Evolutionary conservation across 495 filamentous ascomycete species (phyloP).

Genomic region (Massariosphaeria phaeospora): DNA sequence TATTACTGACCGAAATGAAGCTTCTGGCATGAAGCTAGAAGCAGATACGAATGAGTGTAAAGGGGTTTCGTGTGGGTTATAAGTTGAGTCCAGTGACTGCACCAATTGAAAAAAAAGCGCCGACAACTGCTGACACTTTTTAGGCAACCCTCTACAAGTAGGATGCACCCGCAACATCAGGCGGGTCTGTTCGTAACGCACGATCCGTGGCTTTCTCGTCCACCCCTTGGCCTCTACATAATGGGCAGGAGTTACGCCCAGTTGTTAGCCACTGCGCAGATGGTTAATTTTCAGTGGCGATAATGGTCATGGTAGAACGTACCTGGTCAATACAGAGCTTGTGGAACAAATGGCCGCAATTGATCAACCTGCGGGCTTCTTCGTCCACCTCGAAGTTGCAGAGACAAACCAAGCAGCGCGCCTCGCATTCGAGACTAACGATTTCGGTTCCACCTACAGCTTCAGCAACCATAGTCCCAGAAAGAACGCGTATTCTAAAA

Average conservation of each 20-base stretch:
- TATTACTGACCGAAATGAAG: neutral
- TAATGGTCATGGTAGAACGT: slow-evolving; percentile 28
- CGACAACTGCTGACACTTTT: neutral
- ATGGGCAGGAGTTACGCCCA: slow-evolving; percentile 71
- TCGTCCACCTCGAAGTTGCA: slow-evolving; percentile 65
- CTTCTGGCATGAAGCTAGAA: neutral
- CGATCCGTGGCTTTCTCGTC: slow-evolving; percentile 44
- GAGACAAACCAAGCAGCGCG: slow-evolving; percentile 68
- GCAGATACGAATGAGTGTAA: neutral
- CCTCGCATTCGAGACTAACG: slow-evolving; percentile 51
- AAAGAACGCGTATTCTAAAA: slow-evolving; percentile 26
- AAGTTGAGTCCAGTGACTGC: neutral
- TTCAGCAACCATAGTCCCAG: slow-evolving; percentile 46
- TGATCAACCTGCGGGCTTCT: slow-evolving; percentile 56
- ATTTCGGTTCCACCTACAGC: slow-evolving; percentile 46
- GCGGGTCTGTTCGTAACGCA: neutral
- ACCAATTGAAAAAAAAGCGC: neutral
- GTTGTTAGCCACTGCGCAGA: slow-evolving; percentile 66
- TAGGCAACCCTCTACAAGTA: neutral
- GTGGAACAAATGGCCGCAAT: slow-evolving; percentile 70
- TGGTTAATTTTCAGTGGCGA: slow-evolving; percentile 18
- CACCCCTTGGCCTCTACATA: slow-evolving; percentile 71
- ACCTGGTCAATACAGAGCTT: slow-evolving; percentile 74
- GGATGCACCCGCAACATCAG: slow-evolving; percentile 1
- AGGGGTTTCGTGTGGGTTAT: neutral